Base-by-base conservation (phyloP, 371 early-diverging fungal species). In the Smittium mucronatum region DNA sequence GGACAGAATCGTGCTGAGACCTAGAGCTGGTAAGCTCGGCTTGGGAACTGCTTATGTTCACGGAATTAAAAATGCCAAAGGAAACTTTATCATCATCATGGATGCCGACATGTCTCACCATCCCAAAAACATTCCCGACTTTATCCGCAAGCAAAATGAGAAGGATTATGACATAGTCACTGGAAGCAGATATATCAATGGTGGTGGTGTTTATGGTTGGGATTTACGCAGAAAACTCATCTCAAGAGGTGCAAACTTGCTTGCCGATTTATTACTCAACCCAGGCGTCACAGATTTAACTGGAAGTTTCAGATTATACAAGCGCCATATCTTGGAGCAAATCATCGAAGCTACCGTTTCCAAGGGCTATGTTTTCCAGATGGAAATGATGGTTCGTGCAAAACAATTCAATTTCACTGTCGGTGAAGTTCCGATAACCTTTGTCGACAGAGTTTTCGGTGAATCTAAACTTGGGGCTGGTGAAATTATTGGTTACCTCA, bases 61-160 rank as follows among this genome's bases (percentile, higher is more conserved):
- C 75, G 99, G 97, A 29, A 87, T 98, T 33, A 87, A 95, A 76
- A 87, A 89, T 76, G 94, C 96, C 21, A 93, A 90, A 11, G 96
- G 98, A 58, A 88, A 93, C 77, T 96, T 88, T 85, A 85, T 98
- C 34, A 87, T 99, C 69, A 95, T 98, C 73, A 91, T 99, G 95
- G 99, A 99, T 78, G 97, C 98, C 21, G 99, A 99, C 78, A 93
- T 99, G 85, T 97, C 98, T 30, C 99, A 99, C 78, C 98, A 97
- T 74, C 98, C 98, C 67, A 94, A 95, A 81, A 95, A 95, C 71
- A 93, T 97, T 70, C 93, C 97, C 31, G 88, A 95, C 74, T 95
- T 95, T 81, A 91, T 94, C 47, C 30, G 61, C 58, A 75, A 75
- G 67, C 96, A 95, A 78, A 86, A 87, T 76, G 77, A 88, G 70